A percentile compares a stretch with the other conserved stretches of the same genome.
These are phyloP conservation scores for Tricholoma hemisulphureum DNA, from an alignment of 768 basidiomycete genomes.

Conservation along the genomic window DNA sequence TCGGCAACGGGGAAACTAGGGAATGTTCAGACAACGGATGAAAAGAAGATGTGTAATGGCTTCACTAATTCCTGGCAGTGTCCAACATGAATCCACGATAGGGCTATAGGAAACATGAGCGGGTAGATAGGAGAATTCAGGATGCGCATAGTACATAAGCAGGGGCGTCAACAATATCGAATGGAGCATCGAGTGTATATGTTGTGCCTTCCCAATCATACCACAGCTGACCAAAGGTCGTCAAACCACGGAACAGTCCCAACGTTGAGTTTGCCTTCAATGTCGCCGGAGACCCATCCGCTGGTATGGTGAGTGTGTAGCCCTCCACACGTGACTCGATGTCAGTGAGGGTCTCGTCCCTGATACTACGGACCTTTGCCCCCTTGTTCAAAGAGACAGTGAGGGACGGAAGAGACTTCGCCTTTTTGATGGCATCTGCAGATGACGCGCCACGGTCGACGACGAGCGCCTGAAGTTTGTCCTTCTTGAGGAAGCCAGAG, in stretches of 20 bases:
- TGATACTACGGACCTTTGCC: conserved; percentile 44
- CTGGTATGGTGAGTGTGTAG: conserved; percentile 58
- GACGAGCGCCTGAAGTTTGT: conserved; percentile 59
- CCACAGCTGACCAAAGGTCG: conserved; percentile 73
- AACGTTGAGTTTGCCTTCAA: conserved; percentile 63
- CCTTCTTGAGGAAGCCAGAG: conserved; percentile 40
- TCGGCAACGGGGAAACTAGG: conserved; percentile 52
- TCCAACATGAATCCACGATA: conserved; percentile 81
- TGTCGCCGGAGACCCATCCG: conserved; percentile 52
- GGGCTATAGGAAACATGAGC: conserved; percentile 38
- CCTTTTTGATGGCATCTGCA: conserved; percentile 35
- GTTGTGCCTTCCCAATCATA: conserved; percentile 51
- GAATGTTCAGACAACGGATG: neutral
- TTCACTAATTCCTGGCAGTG: conserved; percentile 73
- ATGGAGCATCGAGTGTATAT: conserved; percentile 57
- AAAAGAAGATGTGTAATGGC: neutral
- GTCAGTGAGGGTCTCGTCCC: conserved; percentile 50
- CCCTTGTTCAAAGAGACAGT: conserved; percentile 40
- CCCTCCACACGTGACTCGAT: conserved; percentile 57
- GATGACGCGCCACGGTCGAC: conserved; percentile 60
- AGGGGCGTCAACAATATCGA: conserved; percentile 60
- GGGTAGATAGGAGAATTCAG: neutral
- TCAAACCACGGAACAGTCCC: conserved; percentile 69
- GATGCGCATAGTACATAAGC: conserved; percentile 56
- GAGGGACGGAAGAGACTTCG: conserved; percentile 43